phyloP scores from a whole-genome alignment of 169 alveolate species.

The Eimeria maxima region DNA sequence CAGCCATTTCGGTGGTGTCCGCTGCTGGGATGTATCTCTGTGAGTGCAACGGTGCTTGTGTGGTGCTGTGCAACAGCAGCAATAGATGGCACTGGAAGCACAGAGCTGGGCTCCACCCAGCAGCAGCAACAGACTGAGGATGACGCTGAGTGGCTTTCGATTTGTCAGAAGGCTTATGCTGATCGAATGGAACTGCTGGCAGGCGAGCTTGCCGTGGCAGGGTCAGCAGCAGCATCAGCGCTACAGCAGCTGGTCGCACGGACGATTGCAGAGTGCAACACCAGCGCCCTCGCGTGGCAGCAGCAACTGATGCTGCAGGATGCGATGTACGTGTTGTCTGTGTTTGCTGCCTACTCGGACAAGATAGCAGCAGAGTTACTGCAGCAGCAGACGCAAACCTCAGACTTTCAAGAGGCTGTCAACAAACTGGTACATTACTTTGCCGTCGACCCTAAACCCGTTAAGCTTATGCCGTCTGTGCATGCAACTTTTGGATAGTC shows the following conservation, averaged over 20 bases:
- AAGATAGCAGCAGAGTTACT: constrained; percentile 48
- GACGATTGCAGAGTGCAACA: constrained; percentile 7
- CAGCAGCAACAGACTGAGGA: neutral
- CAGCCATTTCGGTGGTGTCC: neutral
- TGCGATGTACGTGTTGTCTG: constrained; percentile 37
- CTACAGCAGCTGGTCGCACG: constrained; percentile 34
- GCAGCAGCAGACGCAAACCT: constrained; percentile 15
- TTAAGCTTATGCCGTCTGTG: neutral
- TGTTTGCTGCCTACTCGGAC: constrained; percentile 57
- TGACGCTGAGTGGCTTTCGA: constrained; percentile 23
- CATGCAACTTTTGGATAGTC: neutral
- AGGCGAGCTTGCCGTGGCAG: constrained; percentile 23
- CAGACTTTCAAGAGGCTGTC: constrained; percentile 50
- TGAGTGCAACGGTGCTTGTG: neutral
- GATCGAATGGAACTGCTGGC: constrained; percentile 44
- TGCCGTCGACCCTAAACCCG: neutral
- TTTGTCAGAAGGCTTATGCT: constrained; percentile 45
- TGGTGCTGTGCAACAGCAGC: constrained; percentile 59
- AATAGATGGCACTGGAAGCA: neutral
- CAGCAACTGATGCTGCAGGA: constrained; percentile 65
- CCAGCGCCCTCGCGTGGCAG: constrained; percentile 61
- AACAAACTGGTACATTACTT: neutral
- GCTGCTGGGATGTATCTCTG: neutral
- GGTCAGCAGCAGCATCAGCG: constrained; percentile 36
- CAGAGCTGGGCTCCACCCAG: neutral